phyloP scores from a whole-genome alignment of 2,329 filamentous ascomycete genomes.

The Pleoardoris graminearum region DNA sequence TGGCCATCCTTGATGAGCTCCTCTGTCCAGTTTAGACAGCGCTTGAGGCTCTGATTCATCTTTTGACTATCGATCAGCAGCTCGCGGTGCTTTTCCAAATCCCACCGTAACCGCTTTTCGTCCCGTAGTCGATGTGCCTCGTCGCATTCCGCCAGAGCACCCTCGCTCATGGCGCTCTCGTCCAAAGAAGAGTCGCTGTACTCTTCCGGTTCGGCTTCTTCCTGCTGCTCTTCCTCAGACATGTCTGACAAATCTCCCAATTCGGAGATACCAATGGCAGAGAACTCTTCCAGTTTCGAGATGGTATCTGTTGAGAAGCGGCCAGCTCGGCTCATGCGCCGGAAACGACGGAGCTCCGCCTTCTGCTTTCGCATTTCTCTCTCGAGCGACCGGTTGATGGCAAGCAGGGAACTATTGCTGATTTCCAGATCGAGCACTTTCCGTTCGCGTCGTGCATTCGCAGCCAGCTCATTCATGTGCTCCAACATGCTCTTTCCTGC shows the following conservation, averaged over 20 bases:
- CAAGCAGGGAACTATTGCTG: constrained; percentile 89
- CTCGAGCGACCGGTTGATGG: constrained; percentile 92
- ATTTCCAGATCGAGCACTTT: constrained; percentile 97
- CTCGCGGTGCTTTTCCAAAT: constrained; percentile 86
- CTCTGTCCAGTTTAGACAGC: constrained; percentile 88
- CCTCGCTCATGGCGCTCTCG: constrained; percentile 50
- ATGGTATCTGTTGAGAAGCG: constrained; percentile 65
- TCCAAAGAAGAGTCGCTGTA: constrained; percentile 57
- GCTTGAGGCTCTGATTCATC: constrained; percentile 91
- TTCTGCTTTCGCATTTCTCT: constrained; percentile 90
- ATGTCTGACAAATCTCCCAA: constrained; percentile 44
- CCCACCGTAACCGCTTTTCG: constrained; percentile 79
- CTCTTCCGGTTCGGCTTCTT: constrained; percentile 50
- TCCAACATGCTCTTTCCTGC: constrained; percentile 55
- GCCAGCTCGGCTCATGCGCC: constrained; percentile 81
- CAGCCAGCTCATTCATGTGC: constrained; percentile 73
- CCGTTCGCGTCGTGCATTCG: constrained; percentile 86
- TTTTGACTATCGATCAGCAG: constrained; percentile 88
- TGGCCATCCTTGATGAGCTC: constrained; percentile 85
- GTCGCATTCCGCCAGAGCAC: constrained; percentile 48
- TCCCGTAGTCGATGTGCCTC: constrained; percentile 68
- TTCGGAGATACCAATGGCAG: constrained; percentile 37
- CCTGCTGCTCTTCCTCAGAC: constrained; percentile 40
- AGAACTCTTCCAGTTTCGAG: constrained; percentile 50
- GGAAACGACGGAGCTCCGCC: constrained; percentile 80